Percentiles rank a stretch among this genome's conserved stretches.
Conservation (phyloP, 768 basidiomycete species). For the Tulasnella sp. region DNA sequence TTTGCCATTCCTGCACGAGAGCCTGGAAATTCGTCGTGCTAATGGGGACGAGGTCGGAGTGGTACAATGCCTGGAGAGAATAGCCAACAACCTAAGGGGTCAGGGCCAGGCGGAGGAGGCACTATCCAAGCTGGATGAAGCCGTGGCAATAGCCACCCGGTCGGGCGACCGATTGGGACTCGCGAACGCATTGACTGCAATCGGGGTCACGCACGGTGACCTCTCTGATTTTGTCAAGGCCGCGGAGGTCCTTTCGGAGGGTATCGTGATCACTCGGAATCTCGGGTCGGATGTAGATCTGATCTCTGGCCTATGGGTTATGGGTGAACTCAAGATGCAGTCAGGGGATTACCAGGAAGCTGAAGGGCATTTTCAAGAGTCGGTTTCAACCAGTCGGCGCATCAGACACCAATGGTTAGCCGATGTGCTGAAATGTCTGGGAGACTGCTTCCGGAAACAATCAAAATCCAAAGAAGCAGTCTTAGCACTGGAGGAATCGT, state of each 20-base stretch:
- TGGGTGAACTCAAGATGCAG: background rate
- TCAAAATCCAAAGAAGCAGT: background rate
- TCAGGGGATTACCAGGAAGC: background rate
- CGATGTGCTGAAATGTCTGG: background rate
- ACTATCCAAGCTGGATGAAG: background rate
- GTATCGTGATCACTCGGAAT: background rate
- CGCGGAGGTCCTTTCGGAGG: background rate
- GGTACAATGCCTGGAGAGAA: background rate
- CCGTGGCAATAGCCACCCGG: background rate
- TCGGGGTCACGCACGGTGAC: background rate
- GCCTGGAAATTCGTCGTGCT: background rate
- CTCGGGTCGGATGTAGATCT: background rate
- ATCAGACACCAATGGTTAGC: background rate
- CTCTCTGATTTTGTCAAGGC: background rate
- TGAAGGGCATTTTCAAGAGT: background rate
- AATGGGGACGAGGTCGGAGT: background rate
- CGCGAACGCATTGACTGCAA: background rate
- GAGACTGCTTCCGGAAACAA: background rate
- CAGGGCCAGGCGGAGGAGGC: background rate
- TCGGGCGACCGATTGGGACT: background rate
- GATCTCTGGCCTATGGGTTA: rapidly evolving
- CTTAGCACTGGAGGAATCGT: background rate
- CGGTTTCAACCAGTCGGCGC: background rate
- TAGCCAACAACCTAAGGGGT: background rate
- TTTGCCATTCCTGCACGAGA: background rate